These are phyloP conservation scores for Phialophora tarda DNA, from an alignment of 2,329 filamentous ascomycete genomes.

Conservation along the genomic window DNA sequence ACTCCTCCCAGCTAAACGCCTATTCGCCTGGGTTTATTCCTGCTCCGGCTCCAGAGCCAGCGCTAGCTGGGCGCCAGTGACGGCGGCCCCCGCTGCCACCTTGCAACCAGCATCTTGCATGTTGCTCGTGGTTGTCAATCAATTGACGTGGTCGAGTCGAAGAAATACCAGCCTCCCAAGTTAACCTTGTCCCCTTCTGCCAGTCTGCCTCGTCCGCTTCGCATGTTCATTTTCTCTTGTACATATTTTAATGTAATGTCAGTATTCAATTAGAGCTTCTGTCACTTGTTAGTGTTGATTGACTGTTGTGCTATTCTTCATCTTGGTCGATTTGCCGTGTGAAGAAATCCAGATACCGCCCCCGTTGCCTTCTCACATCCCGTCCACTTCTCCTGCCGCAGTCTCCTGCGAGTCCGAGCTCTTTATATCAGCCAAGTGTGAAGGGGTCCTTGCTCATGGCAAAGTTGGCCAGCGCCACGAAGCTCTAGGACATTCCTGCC, in stretches of 20 bases:
- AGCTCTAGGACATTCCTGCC: background rate
- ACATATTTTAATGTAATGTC: conserved; percentile 25
- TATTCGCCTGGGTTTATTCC: background rate
- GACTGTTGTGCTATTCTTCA: conserved; percentile 20
- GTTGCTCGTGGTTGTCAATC: conserved; percentile 16
- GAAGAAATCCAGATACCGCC: background rate
- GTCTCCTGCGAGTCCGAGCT: background rate
- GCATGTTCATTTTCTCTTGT: conserved; percentile 29
- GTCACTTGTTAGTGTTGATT: conserved; percentile 11
- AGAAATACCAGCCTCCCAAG: conserved; percentile 18
- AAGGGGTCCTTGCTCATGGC: conserved; percentile 17
- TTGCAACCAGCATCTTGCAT: conserved; percentile 6
- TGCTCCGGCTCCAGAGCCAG: background rate
- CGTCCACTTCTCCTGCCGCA: background rate
- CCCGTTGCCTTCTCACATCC: background rate
- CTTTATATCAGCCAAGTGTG: background rate
- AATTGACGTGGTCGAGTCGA: conserved; percentile 19
- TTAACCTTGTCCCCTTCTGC: conserved; percentile 17
- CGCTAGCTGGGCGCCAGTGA: conserved; percentile 9
- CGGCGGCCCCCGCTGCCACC: conserved; percentile 15
- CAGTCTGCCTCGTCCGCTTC: conserved; percentile 21
- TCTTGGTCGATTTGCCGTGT: conserved; percentile 4
- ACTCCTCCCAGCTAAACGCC: background rate
- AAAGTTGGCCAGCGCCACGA: background rate
- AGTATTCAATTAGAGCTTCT: conserved; percentile 21